phyloP scores from a whole-genome alignment of 1,284 basidiomycete species.

The Ustilago hordei region DNA sequence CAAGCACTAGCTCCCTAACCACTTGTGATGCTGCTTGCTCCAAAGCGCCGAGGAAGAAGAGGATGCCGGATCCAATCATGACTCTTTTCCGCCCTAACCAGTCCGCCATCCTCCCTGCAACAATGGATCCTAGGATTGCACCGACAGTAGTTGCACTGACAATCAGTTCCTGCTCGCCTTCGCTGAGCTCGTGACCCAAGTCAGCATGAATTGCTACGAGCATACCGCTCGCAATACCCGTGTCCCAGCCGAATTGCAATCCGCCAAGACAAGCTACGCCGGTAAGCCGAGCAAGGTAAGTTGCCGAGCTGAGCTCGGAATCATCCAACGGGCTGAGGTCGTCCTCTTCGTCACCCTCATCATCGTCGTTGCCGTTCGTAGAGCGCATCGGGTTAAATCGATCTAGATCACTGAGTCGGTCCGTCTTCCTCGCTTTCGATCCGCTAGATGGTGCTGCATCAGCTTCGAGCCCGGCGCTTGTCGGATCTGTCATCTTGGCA shows the following conservation, averaged over 20 bases:
- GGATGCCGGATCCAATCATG: conserved; percentile 53
- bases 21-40: conserved; percentile 63
- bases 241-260: conserved; percentile 60
- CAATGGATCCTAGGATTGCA: conserved; percentile 58
- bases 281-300: conserved; percentile 50
- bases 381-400: conserved; percentile 29
- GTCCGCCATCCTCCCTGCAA: conserved; percentile 52
- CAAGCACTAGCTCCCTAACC: conserved; percentile 59
- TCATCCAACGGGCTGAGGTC: conserved; percentile 29
- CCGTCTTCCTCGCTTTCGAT: not conserved
- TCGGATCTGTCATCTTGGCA: conserved; percentile 29
- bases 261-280: conserved; percentile 53
- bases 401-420: conserved; percentile 20
- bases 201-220: conserved; percentile 58
- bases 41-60: conserved; percentile 60
- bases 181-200: conserved; percentile 55
- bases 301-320: conserved; percentile 27
- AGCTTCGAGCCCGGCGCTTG: conserved; percentile 14
- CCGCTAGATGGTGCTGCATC: not conserved
- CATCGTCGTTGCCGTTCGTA: conserved; percentile 4
- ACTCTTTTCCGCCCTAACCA: conserved; percentile 57
- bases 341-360: conserved; percentile 17
- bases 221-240: conserved; percentile 57
- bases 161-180: conserved; percentile 63
- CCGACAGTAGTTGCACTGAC: conserved; percentile 61